Percentiles rank a stretch among this genome's conserved stretches.
Conservation (phyloP, 495 filamentous ascomycete species). For the Penicillium cataractarum region DNA sequence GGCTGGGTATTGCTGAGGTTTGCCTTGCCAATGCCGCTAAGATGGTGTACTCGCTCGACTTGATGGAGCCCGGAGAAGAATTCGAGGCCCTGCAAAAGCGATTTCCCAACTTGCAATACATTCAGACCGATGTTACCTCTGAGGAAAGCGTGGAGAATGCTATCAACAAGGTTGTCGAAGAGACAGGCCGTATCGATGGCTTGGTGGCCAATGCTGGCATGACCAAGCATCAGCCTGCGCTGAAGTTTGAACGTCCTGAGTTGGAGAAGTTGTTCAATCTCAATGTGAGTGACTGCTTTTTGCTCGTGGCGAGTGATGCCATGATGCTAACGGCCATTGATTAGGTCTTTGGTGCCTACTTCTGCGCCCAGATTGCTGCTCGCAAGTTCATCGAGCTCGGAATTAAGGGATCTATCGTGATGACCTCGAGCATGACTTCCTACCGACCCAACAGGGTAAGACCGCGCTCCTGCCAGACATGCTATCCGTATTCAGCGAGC, state of each 20-base stretch:
- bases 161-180: conserved; percentile 41
- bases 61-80: conserved; percentile 46
- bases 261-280: conserved; percentile 46
- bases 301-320: background rate
- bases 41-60: conserved; percentile 45
- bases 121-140: conserved; percentile 45
- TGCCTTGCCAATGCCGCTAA: conserved; percentile 44
- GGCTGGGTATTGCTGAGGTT: conserved; percentile 44
- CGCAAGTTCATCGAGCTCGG: conserved; percentile 46
- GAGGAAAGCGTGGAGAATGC: conserved; percentile 44
- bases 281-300: conserved; percentile 33
- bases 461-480: background rate
- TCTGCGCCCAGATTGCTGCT: conserved; percentile 40
- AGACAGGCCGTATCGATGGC: conserved; percentile 39
- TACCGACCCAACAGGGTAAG: conserved; percentile 44
- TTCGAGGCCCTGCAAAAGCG: conserved; percentile 37
- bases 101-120: conserved; percentile 39
- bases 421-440: conserved; percentile 49
- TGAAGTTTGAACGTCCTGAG: conserved; percentile 42
- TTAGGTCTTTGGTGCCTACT: conserved; percentile 43
- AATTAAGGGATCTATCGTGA: conserved; percentile 46
- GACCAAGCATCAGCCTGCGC: conserved; percentile 50
- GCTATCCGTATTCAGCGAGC: background rate
- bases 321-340: background rate
- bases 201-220: conserved; percentile 47